Evolutionary conservation across 768 basidiomycete species (phyloP).

Genomic region (Leucocoprinus sp.): DNA sequence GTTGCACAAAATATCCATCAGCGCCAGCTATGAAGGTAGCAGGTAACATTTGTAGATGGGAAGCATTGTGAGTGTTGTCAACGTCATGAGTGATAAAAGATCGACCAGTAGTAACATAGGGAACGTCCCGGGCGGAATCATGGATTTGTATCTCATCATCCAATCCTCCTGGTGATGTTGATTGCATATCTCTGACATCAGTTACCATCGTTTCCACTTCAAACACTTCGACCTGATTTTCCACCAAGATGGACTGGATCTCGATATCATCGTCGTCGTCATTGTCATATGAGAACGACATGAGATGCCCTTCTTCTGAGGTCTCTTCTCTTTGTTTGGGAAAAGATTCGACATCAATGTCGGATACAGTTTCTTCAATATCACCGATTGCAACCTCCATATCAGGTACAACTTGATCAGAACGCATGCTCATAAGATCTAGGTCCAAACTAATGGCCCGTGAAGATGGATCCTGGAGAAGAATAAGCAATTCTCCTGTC

Average conservation of each 20-base stretch:
- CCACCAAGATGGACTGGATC: neutral
- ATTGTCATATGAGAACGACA: neutral
- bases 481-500: neutral
- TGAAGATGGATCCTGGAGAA: slow-evolving; percentile 16
- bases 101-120: neutral
- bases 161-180: neutral
- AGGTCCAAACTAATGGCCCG: slow-evolving; percentile 3
- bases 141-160: neutral
- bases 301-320: neutral
- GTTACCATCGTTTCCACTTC: neutral
- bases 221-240: neutral
- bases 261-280: neutral
- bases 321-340: neutral
- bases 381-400: slow-evolving; percentile 1
- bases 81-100: neutral
- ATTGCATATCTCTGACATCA: slow-evolving; percentile 1
- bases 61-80: neutral
- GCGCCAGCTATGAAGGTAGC: neutral
- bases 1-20: slow-evolving; percentile 5
- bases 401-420: slow-evolving; percentile 4
- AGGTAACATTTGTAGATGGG: neutral
- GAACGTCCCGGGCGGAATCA: neutral
- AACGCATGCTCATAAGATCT: neutral
- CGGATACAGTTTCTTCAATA: slow-evolving; percentile 1
- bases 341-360: neutral